Evolutionary conservation across 495 filamentous ascomycete genomes (phyloP).

Genomic region (Hyaloscypha finlandica): DNA sequence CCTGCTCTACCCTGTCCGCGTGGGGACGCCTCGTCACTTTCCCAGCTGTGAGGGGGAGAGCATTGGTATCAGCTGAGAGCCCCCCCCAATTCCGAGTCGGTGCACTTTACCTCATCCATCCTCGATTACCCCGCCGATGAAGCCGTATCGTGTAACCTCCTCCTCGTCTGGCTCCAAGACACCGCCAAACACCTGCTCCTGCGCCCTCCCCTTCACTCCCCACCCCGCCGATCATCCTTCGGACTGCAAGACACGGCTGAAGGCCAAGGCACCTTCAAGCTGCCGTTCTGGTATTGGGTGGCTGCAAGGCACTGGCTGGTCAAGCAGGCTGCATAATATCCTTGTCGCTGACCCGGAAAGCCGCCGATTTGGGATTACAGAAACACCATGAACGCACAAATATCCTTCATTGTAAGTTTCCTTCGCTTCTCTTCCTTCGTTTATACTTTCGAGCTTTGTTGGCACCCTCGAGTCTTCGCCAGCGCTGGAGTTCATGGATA

Average conservation of each 20-base stretch:
- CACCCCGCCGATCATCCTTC: not conserved
- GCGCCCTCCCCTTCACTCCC: not conserved
- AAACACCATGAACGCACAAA: conserved; percentile 54
- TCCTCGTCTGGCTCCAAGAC: conserved; percentile 3
- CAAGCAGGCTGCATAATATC: conserved; percentile 32
- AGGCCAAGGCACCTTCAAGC: not conserved
- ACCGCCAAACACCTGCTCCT: conserved; percentile 6
- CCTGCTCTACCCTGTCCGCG: not conserved
- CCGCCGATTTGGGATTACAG: conserved; percentile 24
- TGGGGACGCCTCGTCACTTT: conserved; percentile 4
- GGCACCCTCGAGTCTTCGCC: not conserved
- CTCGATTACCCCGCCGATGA: conserved; percentile 17
- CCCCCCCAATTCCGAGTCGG: not conserved
- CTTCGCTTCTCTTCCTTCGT: conserved; percentile 4
- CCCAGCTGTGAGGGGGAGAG: not conserved
- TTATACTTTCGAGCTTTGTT: not conserved
- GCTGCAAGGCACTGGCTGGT: conserved; percentile 33
- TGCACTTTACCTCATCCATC: not conserved
- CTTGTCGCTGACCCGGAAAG: conserved; percentile 20
- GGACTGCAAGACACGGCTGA: conserved; percentile 8
- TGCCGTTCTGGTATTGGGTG: conserved; percentile 14
- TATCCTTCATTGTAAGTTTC: conserved; percentile 55
- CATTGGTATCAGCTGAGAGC: conserved; percentile 10
- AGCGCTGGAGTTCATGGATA: conserved; percentile 1
- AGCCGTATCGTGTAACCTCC: not conserved